Evolutionary conservation across 306 rosid species (phyloP).

Genomic region (Sphenostylis stenocarpa): DNA sequence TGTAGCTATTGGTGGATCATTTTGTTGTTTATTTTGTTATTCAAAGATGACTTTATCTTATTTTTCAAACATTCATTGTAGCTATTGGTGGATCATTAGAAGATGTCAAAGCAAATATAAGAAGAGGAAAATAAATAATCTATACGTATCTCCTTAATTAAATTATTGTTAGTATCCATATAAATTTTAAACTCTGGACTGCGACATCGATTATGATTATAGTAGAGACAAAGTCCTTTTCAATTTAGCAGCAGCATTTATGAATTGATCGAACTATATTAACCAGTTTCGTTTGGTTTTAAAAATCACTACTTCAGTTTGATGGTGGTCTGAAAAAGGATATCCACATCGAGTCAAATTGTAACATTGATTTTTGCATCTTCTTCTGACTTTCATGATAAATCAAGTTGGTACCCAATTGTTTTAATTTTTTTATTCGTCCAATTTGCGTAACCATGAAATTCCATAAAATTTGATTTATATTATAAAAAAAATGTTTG

Average conservation of each 20-base stretch:
- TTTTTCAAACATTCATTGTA: neutral
- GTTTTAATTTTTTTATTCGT: neutral
- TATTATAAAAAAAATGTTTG: neutral
- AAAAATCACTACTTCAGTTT: neutral
- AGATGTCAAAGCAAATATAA: neutral
- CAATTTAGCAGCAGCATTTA: neutral
- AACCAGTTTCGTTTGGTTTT: neutral
- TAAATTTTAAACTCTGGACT: neutral
- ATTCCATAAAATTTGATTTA: neutral
- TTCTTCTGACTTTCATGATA: neutral
- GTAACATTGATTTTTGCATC: neutral
- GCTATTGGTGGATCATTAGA: too few relatives aligned
- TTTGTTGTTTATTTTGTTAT: neutral
- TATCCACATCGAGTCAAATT: neutral
- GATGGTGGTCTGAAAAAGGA: neutral
- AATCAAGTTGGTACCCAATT: neutral
- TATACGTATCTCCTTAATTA: neutral
- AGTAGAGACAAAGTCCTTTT: neutral
- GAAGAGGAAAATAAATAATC: constrained; percentile 8
- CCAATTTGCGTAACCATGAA: too few relatives aligned
- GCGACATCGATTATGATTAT: neutral
- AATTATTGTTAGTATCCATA: neutral
- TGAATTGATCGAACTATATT: constrained; percentile 5
- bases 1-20: neutral
- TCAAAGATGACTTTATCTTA: neutral